These are phyloP conservation scores for Selaginella tamariscina DNA, from an alignment of 75 land plant species.

Conservation along the genomic window DNA sequence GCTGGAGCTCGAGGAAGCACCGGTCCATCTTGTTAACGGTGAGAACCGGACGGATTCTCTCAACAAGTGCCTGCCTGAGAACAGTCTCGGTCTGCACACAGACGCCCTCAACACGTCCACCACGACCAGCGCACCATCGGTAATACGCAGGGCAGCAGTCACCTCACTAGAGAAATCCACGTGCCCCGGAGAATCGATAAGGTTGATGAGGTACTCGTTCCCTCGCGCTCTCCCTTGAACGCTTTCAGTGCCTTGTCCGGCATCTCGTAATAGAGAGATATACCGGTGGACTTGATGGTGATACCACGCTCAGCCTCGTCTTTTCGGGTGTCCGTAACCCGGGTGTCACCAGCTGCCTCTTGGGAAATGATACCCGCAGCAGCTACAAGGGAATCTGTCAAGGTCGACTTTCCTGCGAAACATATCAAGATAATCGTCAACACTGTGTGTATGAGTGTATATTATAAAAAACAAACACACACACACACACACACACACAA, in stretches of 20 bases:
- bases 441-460: neutral
- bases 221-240: slow-evolving; percentile 38
- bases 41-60: slow-evolving; percentile 80
- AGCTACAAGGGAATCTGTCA: slow-evolving; percentile 48
- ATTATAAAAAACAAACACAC: neutral
- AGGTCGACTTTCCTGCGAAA: slow-evolving; percentile 21
- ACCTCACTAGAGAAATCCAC: slow-evolving; percentile 83
- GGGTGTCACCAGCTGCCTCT: slow-evolving; percentile 69
- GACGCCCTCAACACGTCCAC: slow-evolving; percentile 92
- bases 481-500: neutral
- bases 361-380: slow-evolving; percentile 73
- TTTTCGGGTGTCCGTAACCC: slow-evolving; percentile 53
- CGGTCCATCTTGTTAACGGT: slow-evolving; percentile 98
- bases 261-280: slow-evolving; percentile 54
- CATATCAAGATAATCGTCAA: neutral
- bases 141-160: slow-evolving; percentile 85
- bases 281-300: slow-evolving; percentile 61
- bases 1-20: slow-evolving; percentile 75
- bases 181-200: slow-evolving; percentile 68
- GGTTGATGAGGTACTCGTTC: slow-evolving; percentile 47
- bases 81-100: slow-evolving; percentile 94
- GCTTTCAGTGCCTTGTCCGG: slow-evolving; percentile 32
- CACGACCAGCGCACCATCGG: slow-evolving; percentile 89
- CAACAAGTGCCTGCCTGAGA: slow-evolving; percentile 84
- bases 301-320: slow-evolving; percentile 68